Evolutionary conservation across 2,329 filamentous ascomycete species (phyloP).

Genomic region (Colletotrichum cuscutae): DNA sequence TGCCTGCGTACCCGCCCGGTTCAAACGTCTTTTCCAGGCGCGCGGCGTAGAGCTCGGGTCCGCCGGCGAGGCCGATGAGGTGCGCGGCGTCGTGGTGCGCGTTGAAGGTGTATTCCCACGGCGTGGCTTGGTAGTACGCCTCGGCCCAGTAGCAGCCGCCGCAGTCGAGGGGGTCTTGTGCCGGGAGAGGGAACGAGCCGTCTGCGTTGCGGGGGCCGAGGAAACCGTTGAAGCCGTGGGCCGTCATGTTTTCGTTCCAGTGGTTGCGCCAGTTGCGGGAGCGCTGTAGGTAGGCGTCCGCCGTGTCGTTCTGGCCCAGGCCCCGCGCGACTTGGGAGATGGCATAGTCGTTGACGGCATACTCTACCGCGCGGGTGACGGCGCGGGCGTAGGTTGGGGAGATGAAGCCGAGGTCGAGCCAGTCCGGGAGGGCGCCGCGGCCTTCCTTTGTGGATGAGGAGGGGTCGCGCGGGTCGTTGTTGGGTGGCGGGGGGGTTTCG

Average conservation of each 20-base stretch:
- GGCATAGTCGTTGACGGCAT: conserved; percentile 75
- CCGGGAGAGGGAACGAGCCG: conserved; percentile 60
- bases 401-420: conserved; percentile 73
- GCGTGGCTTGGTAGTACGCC: conserved; percentile 65
- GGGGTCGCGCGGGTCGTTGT: conserved; percentile 64
- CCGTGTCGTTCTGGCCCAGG: conserved; percentile 60
- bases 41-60: conserved; percentile 61
- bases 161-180: conserved; percentile 68
- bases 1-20: conserved; percentile 53
- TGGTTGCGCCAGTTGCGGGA: conserved; percentile 78
- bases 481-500: conserved; percentile 69
- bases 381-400: conserved; percentile 70
- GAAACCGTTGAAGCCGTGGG: conserved; percentile 72
- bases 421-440: conserved; percentile 75
- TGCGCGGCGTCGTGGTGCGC: conserved; percentile 72
- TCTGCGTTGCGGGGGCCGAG: conserved; percentile 68
- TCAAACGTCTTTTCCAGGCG: conserved; percentile 72
- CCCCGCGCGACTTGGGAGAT: conserved; percentile 73
- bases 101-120: conserved; percentile 75
- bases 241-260: conserved; percentile 69
- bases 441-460: conserved; percentile 75
- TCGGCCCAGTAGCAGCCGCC: conserved; percentile 75
- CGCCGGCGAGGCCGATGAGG: conserved; percentile 66
- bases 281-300: conserved; percentile 68
- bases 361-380: conserved; percentile 74